These are phyloP conservation scores for Pinus tabuliformis DNA, from an alignment of 75 land plant species.

Conservation along the genomic window DNA sequence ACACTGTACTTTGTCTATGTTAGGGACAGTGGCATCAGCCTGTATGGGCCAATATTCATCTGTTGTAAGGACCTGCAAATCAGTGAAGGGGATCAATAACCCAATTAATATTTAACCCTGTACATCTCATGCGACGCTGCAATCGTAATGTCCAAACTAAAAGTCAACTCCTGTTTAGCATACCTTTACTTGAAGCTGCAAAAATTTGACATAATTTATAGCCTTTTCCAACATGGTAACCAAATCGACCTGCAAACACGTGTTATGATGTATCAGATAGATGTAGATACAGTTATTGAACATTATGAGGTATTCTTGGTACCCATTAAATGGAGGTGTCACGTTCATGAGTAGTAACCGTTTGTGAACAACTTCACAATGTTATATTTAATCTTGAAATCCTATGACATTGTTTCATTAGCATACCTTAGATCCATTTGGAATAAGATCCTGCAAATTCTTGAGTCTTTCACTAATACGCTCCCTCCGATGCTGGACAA, in stretches of 20 bases:
- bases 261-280: no score
- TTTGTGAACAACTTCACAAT: neutral
- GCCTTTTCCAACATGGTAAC: slow-evolving; percentile 95
- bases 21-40: slow-evolving; percentile 46
- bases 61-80: slow-evolving; percentile 58
- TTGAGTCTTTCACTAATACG: slow-evolving; percentile 85
- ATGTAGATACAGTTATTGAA: no score
- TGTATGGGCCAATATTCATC: slow-evolving; percentile 85
- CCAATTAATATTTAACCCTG: neutral
- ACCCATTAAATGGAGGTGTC: neutral
- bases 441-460: slow-evolving; percentile 75
- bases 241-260: slow-evolving; percentile 57
- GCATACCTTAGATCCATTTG: slow-evolving; percentile 85
- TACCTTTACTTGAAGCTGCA: slow-evolving; percentile 90
- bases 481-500: slow-evolving; percentile 71
- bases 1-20: slow-evolving; percentile 55
- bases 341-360: neutral
- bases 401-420: neutral
- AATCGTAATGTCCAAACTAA: neutral
- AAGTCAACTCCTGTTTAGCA: neutral
- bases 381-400: neutral
- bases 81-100: neutral
- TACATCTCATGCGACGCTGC: neutral
- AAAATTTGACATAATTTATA: slow-evolving; percentile 82
- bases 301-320: neutral